A percentile compares a stretch with the other conserved stretches of the same genome.
Conservation (phyloP, 495 filamentous ascomycete genomes). For the Aspergillus nanangensis region DNA sequence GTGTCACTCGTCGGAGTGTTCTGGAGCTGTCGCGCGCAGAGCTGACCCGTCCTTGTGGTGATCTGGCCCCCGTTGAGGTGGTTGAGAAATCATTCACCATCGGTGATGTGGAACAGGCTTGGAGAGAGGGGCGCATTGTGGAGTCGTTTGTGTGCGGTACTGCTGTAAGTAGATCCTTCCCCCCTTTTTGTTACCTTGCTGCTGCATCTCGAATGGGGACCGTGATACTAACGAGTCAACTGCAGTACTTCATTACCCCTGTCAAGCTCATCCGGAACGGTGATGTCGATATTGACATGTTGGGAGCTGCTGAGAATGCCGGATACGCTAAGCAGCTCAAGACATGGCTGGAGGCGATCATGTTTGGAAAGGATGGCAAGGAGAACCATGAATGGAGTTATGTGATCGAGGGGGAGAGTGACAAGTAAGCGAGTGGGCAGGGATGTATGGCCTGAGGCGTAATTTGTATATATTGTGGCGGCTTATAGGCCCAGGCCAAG, state of each 20-base stretch:
- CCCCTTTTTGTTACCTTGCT: not conserved
- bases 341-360: slow-evolving; percentile 74
- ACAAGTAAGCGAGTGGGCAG: slow-evolving; percentile 18
- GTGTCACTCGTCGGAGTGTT: slow-evolving; percentile 75
- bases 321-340: slow-evolving; percentile 72
- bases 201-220: too few relatives aligned
- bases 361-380: slow-evolving; percentile 80
- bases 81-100: slow-evolving; percentile 81
- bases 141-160: slow-evolving; percentile 88
- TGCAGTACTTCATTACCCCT: slow-evolving; percentile 75
- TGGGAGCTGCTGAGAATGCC: slow-evolving; percentile 52
- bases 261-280: slow-evolving; percentile 70
- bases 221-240: not conserved
- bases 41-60: slow-evolving; percentile 35
- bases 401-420: slow-evolving; percentile 58
- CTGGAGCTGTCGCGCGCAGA: slow-evolving; percentile 66
- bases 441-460: not conserved
- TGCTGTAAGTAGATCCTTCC: slow-evolving; percentile 52
- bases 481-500: not conserved
- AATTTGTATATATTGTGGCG: not conserved
- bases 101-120: slow-evolving; percentile 67
- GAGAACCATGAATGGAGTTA: slow-evolving; percentile 76
- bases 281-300: slow-evolving; percentile 61
- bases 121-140: slow-evolving; percentile 68
- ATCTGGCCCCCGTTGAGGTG: slow-evolving; percentile 59